Conservation (phyloP, 2,329 filamentous ascomycete species). For the Hirsutella thompsonii region DNA sequence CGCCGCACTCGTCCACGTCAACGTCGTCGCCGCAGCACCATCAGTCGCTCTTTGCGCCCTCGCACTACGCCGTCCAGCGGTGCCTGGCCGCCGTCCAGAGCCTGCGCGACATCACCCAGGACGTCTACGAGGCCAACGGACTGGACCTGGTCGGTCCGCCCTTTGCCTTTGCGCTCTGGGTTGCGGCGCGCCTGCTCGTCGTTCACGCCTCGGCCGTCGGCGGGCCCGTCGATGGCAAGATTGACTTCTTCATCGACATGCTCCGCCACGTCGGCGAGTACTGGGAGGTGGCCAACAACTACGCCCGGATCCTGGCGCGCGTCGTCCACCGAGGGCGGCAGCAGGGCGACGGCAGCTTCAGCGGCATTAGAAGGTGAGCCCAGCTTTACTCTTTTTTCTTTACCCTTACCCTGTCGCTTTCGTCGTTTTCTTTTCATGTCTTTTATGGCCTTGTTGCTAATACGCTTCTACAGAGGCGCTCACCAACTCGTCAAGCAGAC, state of each 20-base stretch:
- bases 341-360: constrained; percentile 21
- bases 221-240: constrained; percentile 21
- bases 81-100: constrained; percentile 31
- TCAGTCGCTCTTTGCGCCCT: constrained; percentile 21
- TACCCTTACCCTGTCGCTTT: neutral
- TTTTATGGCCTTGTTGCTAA: constrained; percentile 2
- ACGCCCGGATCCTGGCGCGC: constrained; percentile 25
- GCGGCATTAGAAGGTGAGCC: constrained; percentile 26
- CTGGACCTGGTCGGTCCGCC: constrained; percentile 28
- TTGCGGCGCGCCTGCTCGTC: constrained; percentile 25
- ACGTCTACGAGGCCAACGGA: constrained; percentile 29
- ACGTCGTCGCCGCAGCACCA: too few relatives aligned
- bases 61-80: constrained; percentile 30
- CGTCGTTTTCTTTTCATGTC: neutral
- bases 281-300: constrained; percentile 30
- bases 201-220: constrained; percentile 27
- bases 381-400: neutral
- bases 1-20: neutral
- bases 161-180: constrained; percentile 31
- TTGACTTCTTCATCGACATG: constrained; percentile 30
- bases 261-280: constrained; percentile 26
- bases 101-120: constrained; percentile 27
- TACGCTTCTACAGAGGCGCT: constrained; percentile 18
- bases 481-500: constrained; percentile 25
- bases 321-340: constrained; percentile 22